These are phyloP conservation scores for Fusarium luffae DNA, from an alignment of 2,329 filamentous ascomycete species.

Conservation along the genomic window DNA sequence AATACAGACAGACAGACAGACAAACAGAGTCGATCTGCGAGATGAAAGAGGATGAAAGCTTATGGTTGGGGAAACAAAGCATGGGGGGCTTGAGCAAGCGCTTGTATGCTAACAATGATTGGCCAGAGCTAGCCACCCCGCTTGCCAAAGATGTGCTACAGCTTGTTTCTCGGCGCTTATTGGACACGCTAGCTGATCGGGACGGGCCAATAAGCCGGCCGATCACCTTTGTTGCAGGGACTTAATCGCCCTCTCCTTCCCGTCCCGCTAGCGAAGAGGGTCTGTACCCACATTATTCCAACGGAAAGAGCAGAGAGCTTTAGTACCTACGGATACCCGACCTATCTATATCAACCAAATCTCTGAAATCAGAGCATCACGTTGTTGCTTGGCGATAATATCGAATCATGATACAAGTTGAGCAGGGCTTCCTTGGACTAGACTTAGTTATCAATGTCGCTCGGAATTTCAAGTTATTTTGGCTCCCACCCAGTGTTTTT, in stretches of 20 bases:
- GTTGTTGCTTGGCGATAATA: constrained; percentile 8
- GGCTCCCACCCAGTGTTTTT: neutral
- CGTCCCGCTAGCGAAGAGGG: constrained; percentile 42
- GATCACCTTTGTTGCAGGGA: constrained; percentile 52
- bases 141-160: constrained; percentile 44
- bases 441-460: constrained; percentile 3
- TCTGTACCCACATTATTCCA: constrained; percentile 18
- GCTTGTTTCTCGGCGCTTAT: constrained; percentile 49
- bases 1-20: neutral
- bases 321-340: neutral
- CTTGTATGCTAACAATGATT: constrained; percentile 28
- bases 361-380: constrained; percentile 10
- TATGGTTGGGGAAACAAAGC: constrained; percentile 49
- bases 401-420: constrained; percentile 23
- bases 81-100: constrained; percentile 35
- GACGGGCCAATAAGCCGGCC: constrained; percentile 49
- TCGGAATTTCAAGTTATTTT: constrained; percentile 20
- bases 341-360: constrained; percentile 23
- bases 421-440: neutral
- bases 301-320: constrained; percentile 29
- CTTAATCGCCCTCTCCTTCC: constrained; percentile 50
- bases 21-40: constrained; percentile 12
- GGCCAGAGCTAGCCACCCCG: constrained; percentile 8
- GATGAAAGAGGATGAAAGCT: constrained; percentile 41
- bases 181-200: constrained; percentile 47